These are phyloP conservation scores for Royoungia palumana DNA, from an alignment of 768 basidiomycete genomes.

Conservation along the genomic window DNA sequence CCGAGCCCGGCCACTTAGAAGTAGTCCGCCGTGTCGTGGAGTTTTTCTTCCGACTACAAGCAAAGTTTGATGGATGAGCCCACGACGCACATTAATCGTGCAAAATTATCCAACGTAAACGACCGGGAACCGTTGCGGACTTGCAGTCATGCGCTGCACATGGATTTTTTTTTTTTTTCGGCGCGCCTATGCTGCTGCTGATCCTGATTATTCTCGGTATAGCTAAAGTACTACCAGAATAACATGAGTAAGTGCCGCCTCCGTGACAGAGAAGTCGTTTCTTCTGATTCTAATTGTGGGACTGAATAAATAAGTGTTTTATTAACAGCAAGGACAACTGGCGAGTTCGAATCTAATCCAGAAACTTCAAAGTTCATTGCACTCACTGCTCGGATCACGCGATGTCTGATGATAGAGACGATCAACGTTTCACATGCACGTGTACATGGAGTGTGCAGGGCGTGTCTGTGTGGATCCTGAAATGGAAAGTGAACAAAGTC, in stretches of 20 bases:
- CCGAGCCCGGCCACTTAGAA: too few species aligned
- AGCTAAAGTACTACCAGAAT: neutral
- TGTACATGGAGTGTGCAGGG: slow-evolving; percentile 9
- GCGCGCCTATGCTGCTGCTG: slow-evolving; percentile 8
- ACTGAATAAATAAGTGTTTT: neutral
- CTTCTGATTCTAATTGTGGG: slow-evolving; percentile 1
- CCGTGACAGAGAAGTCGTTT: neutral
- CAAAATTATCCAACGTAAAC: slow-evolving; percentile 5
- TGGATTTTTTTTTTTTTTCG: too few species aligned
- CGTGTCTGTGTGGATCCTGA: neutral
- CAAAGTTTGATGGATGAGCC: neutral
- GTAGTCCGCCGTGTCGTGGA: too few species aligned
- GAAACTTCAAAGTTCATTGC: too few species aligned
- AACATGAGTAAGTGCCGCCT: slow-evolving; percentile 20
- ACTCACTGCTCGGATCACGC: neutral
- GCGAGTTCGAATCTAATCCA: slow-evolving; percentile 3
- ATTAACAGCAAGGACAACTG: neutral
- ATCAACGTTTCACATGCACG: slow-evolving; percentile 4
- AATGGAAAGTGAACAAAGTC: slow-evolving; percentile 1
- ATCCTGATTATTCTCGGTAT: neutral
- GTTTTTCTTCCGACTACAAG: neutral
- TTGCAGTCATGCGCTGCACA: neutral
- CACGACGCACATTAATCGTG: neutral
- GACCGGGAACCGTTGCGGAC: too few species aligned
- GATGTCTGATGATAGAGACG: neutral